Conservation (phyloP, 2,329 filamentous ascomycete species). For the Colletotrichum navitas region DNA sequence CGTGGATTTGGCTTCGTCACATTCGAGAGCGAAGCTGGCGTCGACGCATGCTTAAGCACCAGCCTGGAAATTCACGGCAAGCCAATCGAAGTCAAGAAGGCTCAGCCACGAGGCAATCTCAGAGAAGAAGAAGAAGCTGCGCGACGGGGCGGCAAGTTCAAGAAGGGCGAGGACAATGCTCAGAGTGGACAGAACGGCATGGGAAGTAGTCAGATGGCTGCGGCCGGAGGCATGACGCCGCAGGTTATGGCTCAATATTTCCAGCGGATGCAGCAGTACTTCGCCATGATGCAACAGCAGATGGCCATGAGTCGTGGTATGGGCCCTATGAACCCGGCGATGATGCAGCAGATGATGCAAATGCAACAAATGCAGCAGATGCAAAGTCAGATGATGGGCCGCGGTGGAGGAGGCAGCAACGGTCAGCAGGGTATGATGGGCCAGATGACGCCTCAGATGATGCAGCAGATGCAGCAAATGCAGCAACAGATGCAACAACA, state of each 20-base stretch:
- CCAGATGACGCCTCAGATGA: conserved; percentile 65
- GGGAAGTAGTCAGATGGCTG: conserved; percentile 55
- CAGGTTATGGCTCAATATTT: conserved; percentile 99
- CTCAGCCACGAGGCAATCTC: conserved; percentile 93
- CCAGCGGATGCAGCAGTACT: conserved; percentile 98
- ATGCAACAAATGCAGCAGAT: conserved; percentile 75
- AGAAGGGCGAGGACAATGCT: conserved; percentile 63
- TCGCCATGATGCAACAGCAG: conserved; percentile 93
- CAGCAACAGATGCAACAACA: conserved; percentile 58
- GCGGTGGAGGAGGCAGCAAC: conserved; percentile 51
- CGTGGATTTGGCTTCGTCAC: conserved; percentile 98
- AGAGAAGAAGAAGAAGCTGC: conserved; percentile 87
- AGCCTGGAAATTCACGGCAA: conserved; percentile 95
- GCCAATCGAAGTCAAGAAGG: conserved; percentile 97
- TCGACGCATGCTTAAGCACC: conserved; percentile 88
- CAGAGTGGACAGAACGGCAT: conserved; percentile 50
- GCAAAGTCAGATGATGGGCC: conserved; percentile 63
- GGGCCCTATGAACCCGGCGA: conserved; percentile 77
- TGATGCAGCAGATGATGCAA: conserved; percentile 82
- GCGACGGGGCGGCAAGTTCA: conserved; percentile 70
- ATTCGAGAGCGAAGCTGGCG: conserved; percentile 94
- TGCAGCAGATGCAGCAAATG: conserved; percentile 74
- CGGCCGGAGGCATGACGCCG: conserved; percentile 81
- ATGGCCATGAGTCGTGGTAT: conserved; percentile 86
- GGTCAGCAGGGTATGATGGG: conserved; percentile 57